Conservation (phyloP, 108 stramenopile genomes). For the Epipyxis sp. region DNA sequence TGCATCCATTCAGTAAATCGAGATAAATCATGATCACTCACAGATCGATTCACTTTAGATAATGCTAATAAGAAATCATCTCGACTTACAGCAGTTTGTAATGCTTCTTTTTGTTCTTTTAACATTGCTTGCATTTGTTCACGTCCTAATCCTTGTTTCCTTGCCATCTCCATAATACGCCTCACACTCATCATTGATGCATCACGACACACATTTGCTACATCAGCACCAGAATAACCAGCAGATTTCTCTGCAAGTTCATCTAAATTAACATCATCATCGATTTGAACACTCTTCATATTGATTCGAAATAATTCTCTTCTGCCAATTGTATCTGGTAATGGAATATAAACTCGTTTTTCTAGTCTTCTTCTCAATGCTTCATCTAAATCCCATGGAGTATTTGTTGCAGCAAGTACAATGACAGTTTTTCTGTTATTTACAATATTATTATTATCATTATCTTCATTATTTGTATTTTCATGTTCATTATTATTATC, state of each 20-base stretch:
- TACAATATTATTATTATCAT: neutral
- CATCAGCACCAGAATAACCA: conserved; percentile 61
- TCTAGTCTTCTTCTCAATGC: conserved; percentile 78
- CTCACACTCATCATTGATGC: conserved; percentile 65
- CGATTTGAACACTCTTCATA: conserved; percentile 46
- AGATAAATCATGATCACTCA: conserved; percentile 55
- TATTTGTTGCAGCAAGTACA: conserved; percentile 85
- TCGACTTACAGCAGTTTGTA: conserved; percentile 50
- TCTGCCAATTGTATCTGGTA: conserved; percentile 74
- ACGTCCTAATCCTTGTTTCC: conserved; percentile 45
- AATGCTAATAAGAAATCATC: conserved; percentile 43
- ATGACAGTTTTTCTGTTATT: conserved; percentile 67
- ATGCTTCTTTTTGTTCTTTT: conserved; percentile 44
- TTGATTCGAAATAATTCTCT: conserved; percentile 61
- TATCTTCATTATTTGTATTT: conserved; percentile 15
- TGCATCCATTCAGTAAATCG: conserved; percentile 60
- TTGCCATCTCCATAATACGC: conserved; percentile 55
- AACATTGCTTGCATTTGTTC: conserved; percentile 52
- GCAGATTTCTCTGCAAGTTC: conserved; percentile 42
- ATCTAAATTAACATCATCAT: conserved; percentile 55
- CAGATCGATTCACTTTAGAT: conserved; percentile 55
- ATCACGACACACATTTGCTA: conserved; percentile 62
- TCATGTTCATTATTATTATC: conserved; percentile 27
- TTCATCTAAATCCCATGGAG: conserved; percentile 88
- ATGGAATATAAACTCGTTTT: conserved; percentile 80